Base-by-base conservation (phyloP, 495 filamentous ascomycete genomes). In the Lichina pygmaea region DNA sequence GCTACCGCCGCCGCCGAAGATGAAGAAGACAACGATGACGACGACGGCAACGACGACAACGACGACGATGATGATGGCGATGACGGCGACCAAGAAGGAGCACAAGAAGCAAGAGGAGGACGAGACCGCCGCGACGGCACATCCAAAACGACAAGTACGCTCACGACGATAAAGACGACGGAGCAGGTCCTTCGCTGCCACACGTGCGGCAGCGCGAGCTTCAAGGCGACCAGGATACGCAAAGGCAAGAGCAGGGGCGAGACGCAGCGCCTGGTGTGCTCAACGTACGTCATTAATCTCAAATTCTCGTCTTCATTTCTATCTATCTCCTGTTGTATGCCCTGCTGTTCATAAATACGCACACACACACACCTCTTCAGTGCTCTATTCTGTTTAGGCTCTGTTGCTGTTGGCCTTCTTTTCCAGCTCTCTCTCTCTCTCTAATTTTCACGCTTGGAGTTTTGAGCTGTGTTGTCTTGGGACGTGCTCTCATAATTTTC, bases 141-240 rank as follows among this genome's bases (percentile, higher is more conserved):
- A 24, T 24, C 24, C 24, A 1, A 24, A 24, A 1, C 24, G 24
- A 24, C 1, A 24, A 24, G 24, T 4, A 24, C 24, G 24, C 24
- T 4, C 24, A 24, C 24, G 24, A 24, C 24, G 24, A 24, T 4
- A 24, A 1, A 1, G 24, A 24, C 24, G 24, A 24, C 36, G 2
- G 36, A 39, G 36, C 36, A 58, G 10, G 64, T 69, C 45, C 60
- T 69, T 9, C 58, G 52, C 24, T 74, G 72, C 48, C 55, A 59
- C 9, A 56, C 59, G 41, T 75, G 71, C 54, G 57, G 57, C 6
- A 62, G 66, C 1, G 60, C 53, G 15, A 70, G 61, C 48, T 75
- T 75, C 50, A 66, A 62, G 34, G 67, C 64, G 24, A 66, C 58
- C 42, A 62, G 62, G 43, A 60, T 51, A 8, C 56, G 61, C 32